phyloP scores from a whole-genome alignment of 345 rosid species.

The Heritiera fomes region DNA sequence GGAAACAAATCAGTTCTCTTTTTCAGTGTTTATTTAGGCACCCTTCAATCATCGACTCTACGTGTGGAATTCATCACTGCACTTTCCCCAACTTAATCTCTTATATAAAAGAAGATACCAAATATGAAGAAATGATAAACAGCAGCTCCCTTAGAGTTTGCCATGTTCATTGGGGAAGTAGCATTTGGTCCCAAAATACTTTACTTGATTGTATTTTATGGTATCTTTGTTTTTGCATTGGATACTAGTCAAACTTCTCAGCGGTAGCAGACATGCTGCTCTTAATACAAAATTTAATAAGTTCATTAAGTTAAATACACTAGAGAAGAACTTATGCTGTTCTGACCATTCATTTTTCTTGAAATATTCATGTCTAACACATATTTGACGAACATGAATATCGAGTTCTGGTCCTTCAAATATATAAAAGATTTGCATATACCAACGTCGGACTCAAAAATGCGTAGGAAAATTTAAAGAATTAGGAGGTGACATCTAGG shows the following conservation, averaged over 20 bases:
- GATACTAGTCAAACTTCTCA: constrained; percentile 15
- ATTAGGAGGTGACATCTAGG: background rate
- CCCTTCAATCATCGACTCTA: background rate
- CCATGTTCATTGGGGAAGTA: constrained; percentile 13
- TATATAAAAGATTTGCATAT: too few relatives aligned
- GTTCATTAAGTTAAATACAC: background rate
- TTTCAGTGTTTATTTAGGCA: background rate
- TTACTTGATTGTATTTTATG: background rate
- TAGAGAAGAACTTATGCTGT: background rate
- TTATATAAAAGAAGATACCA: too few relatives aligned
- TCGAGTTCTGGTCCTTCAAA: too few relatives aligned
- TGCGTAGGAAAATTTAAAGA: too few relatives aligned
- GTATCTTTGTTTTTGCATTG: background rate
- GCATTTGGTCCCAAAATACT: background rate
- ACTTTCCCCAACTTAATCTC: too few relatives aligned
- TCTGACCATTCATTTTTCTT: too few relatives aligned
- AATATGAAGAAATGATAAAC: background rate
- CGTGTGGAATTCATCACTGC: too few relatives aligned
- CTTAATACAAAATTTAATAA: background rate
- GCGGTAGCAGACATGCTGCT: background rate
- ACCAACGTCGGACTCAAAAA: too few relatives aligned
- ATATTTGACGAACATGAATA: too few relatives aligned
- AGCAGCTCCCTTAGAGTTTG: background rate
- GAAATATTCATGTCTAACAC: background rate
- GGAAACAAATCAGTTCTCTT: background rate